A percentile compares a stretch with the other conserved stretches of the same genome.
These are phyloP conservation scores for Kwoniella sp. DNA, from an alignment of 768 basidiomycete genomes.

Conservation along the genomic window DNA sequence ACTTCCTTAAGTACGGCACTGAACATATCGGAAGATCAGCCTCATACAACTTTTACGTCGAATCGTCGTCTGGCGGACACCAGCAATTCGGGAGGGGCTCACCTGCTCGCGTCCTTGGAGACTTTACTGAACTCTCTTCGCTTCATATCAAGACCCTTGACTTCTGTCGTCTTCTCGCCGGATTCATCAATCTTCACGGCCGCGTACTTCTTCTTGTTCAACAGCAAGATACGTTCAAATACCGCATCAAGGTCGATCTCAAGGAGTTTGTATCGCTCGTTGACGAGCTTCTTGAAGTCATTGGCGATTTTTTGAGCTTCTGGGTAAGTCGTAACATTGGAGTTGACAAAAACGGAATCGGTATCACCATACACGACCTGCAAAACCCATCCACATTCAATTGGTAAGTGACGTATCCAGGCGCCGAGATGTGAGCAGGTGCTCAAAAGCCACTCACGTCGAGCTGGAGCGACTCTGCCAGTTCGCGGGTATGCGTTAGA, in stretches of 20 bases:
- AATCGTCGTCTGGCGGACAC: too few relatives aligned
- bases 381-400: too few relatives aligned
- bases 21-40: neutral
- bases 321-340: constrained; percentile 81
- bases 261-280: constrained; percentile 89
- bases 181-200: constrained; percentile 91
- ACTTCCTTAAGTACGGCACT: constrained; percentile 90
- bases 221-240: constrained; percentile 84
- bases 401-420: too few relatives aligned
- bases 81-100: too few relatives aligned
- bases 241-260: constrained; percentile 96
- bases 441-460: constrained; percentile 65
- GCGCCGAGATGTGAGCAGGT: too few relatives aligned
- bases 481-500: constrained; percentile 83
- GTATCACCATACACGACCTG: constrained; percentile 99
- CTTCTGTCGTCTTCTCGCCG: constrained; percentile 70
- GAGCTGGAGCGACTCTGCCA: constrained; percentile 84
- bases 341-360: constrained; percentile 98
- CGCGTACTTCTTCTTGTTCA: constrained; percentile 99
- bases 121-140: constrained; percentile 89
- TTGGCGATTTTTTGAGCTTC: constrained; percentile 89
- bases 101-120: constrained; percentile 93
- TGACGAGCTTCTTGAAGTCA: constrained; percentile 92
- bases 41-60: neutral
- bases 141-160: constrained; percentile 99